These are phyloP conservation scores for Wickerhamomyces kurtzmanii DNA, from an alignment of 805 yeast species.

Conservation along the genomic window DNA sequence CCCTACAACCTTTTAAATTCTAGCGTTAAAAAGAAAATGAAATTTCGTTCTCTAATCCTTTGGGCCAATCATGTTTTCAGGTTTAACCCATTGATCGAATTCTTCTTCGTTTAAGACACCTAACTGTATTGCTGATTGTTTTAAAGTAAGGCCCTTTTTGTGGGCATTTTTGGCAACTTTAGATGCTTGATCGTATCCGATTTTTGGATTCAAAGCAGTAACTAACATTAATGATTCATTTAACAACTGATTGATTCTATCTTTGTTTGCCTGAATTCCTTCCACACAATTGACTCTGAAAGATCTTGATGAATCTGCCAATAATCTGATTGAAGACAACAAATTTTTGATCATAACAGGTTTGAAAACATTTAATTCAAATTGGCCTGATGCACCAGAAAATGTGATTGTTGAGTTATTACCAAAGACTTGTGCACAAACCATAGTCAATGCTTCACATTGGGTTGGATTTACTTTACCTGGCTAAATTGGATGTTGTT, in stretches of 20 bases:
- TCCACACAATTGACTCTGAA: constrained; percentile 94
- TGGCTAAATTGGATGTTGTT: too few relatives aligned
- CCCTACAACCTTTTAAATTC: too few relatives aligned
- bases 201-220: constrained; percentile 97
- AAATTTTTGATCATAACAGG: constrained; percentile 92
- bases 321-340: constrained; percentile 75
- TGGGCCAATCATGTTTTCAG: constrained; percentile 98
- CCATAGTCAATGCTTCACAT: constrained; percentile 98
- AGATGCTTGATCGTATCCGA: constrained; percentile 95
- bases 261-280: constrained; percentile 83
- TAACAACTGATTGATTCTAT: constrained; percentile 77
- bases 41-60: constrained; percentile 20
- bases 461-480: constrained; percentile 99
- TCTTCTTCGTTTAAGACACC: constrained; percentile 76
- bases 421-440: constrained; percentile 95
- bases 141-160: constrained; percentile 92
- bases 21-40: constrained; percentile 14
- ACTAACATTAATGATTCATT: constrained; percentile 97
- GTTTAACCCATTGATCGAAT: constrained; percentile 95
- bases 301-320: constrained; percentile 84
- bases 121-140: constrained; percentile 88
- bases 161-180: constrained; percentile 98
- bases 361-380: constrained; percentile 96
- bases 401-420: constrained; percentile 91
- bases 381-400: constrained; percentile 98